Evolutionary conservation across 164 flowering plant genomes (phyloP), one percentile per base, ranked within the genome.

Genomic region (Macadamia tetraphylla): DNA sequence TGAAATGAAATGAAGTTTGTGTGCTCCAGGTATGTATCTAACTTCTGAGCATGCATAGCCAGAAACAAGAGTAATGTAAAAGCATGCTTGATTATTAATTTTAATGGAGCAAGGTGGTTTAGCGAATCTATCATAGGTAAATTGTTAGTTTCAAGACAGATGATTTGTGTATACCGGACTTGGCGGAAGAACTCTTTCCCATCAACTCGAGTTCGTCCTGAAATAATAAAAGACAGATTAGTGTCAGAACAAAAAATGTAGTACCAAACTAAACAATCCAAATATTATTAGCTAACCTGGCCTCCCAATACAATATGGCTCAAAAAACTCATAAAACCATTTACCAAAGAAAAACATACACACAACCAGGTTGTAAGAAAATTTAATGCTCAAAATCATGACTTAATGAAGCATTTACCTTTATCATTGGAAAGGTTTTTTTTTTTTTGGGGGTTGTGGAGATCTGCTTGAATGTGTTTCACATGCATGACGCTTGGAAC

Each of bases 131-230:
- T 29, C 42, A 70, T 29, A 7, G 3, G 12, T 64, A 40, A 32
- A n/a, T 29, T 10, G 40, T 65, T 30, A 10, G 7, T 51, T 32
- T 15, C 44, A 30, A 30, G 61, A 30, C 60, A 30, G 23, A 35
- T 44, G 17, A 9, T 46, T 51, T 18, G 9, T 52, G 44, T 52
- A 11, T 86, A 94, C 97, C 98, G 83, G 76, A 87, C 98, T 90
- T 87, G 94, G 72, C 97, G 92, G 74, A 94, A 90, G 78, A 91
- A 94, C 65, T 94, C 98, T 78, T 88, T 94, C 58, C 98, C 98
- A 70, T 90, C 97, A 55, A 91, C 93, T 70, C 95, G 88, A 60
- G 92, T 76, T 78, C 90, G 81, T 61, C 88, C 98, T 94, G 77
- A 69, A 77, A 76, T 60, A 74, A 23, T n/a, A 15, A 44, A 60